Percentiles rank a stretch among this genome's conserved stretches.
Conservation (phyloP, 2,329 filamentous ascomycete species). For the Aspergillus hiratsukae region DNA sequence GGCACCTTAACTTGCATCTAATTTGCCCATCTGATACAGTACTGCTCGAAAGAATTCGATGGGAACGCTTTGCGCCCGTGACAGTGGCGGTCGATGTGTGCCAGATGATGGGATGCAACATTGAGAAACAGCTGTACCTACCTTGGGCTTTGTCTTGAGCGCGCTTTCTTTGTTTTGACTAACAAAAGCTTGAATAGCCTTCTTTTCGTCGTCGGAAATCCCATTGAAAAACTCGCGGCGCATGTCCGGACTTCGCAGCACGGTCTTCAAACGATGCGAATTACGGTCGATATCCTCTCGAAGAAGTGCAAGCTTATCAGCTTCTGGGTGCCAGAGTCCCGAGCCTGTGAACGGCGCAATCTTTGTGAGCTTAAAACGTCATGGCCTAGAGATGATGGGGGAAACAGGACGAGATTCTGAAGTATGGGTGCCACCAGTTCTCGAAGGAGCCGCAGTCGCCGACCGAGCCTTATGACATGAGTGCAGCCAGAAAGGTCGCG, state of each 20-base stretch:
- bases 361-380: slow-evolving; percentile 5
- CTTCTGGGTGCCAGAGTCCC: slow-evolving; percentile 76
- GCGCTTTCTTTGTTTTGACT: slow-evolving; percentile 67
- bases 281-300: slow-evolving; percentile 71
- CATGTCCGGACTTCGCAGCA: slow-evolving; percentile 59
- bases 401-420: background rate
- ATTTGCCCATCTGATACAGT: background rate
- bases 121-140: slow-evolving; percentile 37
- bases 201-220: slow-evolving; percentile 51
- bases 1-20: background rate
- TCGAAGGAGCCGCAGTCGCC: background rate
- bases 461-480: background rate
- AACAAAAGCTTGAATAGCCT: slow-evolving; percentile 65
- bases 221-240: slow-evolving; percentile 61
- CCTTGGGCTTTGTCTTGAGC: slow-evolving; percentile 82
- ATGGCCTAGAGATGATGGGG: background rate
- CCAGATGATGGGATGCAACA: background rate
- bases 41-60: background rate
- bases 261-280: slow-evolving; percentile 63
- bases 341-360: slow-evolving; percentile 51
- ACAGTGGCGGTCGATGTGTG: background rate
- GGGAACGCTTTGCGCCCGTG: background rate
- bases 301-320: slow-evolving; percentile 60
- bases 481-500: background rate
- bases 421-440: background rate